Conservation (phyloP, 2,329 filamentous ascomycete species). For the Diplodia intermedia region DNA sequence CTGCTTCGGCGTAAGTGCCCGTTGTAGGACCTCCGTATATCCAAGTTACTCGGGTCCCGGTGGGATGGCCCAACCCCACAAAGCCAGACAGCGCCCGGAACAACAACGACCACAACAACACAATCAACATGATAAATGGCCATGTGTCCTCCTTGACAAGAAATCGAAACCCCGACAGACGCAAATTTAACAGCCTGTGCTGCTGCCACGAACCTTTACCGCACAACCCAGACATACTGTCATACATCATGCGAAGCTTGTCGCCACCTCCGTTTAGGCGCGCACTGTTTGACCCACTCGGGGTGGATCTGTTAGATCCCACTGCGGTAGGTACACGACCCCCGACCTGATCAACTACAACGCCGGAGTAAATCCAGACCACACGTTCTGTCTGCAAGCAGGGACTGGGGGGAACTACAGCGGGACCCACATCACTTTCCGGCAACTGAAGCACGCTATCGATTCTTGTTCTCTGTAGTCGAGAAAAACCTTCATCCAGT, state of each 20-base stretch:
- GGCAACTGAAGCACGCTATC: background rate
- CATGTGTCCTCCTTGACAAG: too few relatives aligned
- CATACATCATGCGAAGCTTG: background rate
- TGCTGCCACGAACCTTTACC: too few relatives aligned
- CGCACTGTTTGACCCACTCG: background rate
- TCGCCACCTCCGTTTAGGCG: background rate
- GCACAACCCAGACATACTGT: too few relatives aligned
- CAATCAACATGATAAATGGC: too few relatives aligned
- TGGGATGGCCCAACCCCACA: too few relatives aligned
- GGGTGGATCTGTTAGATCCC: background rate
- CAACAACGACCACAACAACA: too few relatives aligned
- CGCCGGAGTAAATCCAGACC: conserved; percentile 39
- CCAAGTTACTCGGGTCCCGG: too few relatives aligned
- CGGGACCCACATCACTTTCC: background rate
- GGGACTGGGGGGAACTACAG: conserved; percentile 7
- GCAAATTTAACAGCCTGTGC: too few relatives aligned
- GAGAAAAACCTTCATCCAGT: background rate
- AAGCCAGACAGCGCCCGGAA: too few relatives aligned
- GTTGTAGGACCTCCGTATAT: too few relatives aligned
- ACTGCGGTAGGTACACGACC: background rate
- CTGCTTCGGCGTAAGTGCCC: too few relatives aligned
- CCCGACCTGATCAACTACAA: conserved; percentile 42
- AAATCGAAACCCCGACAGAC: too few relatives aligned
- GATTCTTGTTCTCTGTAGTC: background rate
- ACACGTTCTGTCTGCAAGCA: conserved; percentile 41